A percentile compares a stretch with the other conserved stretches of the same genome.
Conservation (phyloP, 2,329 filamentous ascomycete genomes). For the Cyphellophora attinorum region DNA sequence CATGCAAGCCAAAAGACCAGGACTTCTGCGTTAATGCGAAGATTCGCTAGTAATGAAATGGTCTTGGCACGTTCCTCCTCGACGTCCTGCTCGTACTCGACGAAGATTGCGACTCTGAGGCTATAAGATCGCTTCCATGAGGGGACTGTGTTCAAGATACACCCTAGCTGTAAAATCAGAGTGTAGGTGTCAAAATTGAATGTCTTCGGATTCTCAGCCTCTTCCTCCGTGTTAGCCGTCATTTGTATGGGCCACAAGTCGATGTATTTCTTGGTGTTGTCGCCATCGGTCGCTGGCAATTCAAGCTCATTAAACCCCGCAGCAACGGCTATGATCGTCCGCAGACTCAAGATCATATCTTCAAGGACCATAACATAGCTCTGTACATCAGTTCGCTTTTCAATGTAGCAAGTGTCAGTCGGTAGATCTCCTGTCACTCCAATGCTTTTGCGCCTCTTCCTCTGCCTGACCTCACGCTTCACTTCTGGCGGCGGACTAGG, state of each 20-base stretch:
- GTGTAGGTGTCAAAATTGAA: slow-evolving; percentile 90
- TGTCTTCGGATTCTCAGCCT: slow-evolving; percentile 59
- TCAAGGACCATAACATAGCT: slow-evolving; percentile 77
- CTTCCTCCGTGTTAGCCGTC: slow-evolving; percentile 67
- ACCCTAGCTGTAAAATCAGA: slow-evolving; percentile 76
- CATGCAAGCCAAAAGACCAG: slow-evolving; percentile 74
- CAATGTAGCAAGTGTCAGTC: slow-evolving; percentile 59
- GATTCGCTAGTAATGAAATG: slow-evolving; percentile 63
- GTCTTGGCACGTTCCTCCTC: slow-evolving; percentile 67
- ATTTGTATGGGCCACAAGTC: slow-evolving; percentile 91
- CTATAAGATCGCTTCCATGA: slow-evolving; percentile 67
- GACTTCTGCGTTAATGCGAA: slow-evolving; percentile 71
- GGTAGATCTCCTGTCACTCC: slow-evolving; percentile 47
- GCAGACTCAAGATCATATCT: slow-evolving; percentile 65
- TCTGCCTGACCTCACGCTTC: slow-evolving; percentile 7
- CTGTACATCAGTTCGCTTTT: slow-evolving; percentile 58
- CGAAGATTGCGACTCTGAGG: slow-evolving; percentile 73
- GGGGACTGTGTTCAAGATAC: slow-evolving; percentile 71
- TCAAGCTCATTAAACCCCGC: slow-evolving; percentile 72
- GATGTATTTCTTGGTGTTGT: slow-evolving; percentile 64
- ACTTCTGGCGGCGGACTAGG: slow-evolving; percentile 34
- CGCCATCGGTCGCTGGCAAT: slow-evolving; percentile 51
- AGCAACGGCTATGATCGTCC: slow-evolving; percentile 76
- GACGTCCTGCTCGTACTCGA: slow-evolving; percentile 79
- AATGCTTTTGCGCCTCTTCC: slow-evolving; percentile 11